phyloP scores from a whole-genome alignment of 164 flowering plant species.

The Berberis thunbergii region DNA sequence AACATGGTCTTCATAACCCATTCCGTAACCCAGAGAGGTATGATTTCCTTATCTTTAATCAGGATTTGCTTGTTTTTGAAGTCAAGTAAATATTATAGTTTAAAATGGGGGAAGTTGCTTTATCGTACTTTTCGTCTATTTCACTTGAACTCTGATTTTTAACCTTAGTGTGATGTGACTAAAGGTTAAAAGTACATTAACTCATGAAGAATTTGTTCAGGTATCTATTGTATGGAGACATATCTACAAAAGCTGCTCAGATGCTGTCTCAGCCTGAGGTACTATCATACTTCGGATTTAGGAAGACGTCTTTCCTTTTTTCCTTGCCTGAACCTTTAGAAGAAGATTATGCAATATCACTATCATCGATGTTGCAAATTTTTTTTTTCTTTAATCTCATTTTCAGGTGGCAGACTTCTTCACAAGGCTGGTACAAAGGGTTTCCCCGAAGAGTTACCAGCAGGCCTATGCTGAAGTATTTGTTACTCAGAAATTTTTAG shows the following conservation, averaged over 20 bases:
- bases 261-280: conserved; percentile 84
- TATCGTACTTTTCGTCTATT: background rate
- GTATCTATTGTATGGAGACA: conserved; percentile 83
- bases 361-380: background rate
- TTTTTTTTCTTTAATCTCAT: background rate
- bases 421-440: conserved; percentile 78
- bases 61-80: background rate
- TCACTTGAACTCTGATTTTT: background rate
- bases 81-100: too few relatives aligned
- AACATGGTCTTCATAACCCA: conserved; percentile 95
- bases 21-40: conserved; percentile 90
- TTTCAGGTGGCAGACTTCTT: conserved; percentile 83
- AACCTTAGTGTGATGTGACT: too few relatives aligned
- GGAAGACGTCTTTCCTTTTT: background rate
- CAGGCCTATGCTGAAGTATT: conserved; percentile 82
- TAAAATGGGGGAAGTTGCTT: background rate
- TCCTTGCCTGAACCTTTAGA: background rate
- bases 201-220: conserved; percentile 27
- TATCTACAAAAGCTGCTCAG: conserved; percentile 78
- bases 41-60: background rate
- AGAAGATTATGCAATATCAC: background rate
- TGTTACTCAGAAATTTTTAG: conserved; percentile 82
- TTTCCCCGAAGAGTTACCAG: conserved; percentile 93
- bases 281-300: background rate
- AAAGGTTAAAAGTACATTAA: background rate